phyloP scores from a whole-genome alignment of 106 monocot species.

The Acanthochlamys bracteata region DNA sequence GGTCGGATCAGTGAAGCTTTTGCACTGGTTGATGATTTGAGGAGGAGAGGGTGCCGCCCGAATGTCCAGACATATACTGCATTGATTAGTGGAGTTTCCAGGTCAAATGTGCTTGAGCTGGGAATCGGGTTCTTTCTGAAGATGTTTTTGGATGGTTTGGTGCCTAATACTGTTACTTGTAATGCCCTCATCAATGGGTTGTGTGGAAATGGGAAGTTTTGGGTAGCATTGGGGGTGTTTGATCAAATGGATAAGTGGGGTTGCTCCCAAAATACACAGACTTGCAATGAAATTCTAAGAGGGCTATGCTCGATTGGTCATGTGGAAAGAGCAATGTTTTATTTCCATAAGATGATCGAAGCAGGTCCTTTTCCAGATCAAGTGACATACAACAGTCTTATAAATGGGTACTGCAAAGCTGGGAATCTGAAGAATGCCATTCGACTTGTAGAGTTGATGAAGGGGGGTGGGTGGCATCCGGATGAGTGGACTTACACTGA shows the following conservation, averaged over 20 bases:
- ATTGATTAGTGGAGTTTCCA: conserved; percentile 57
- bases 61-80: conserved; percentile 77
- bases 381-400: conserved; percentile 72
- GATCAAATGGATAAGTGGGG: conserved; percentile 36
- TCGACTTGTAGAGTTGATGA: conserved; percentile 71
- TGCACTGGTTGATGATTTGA: conserved; percentile 49
- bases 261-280: conserved; percentile 37
- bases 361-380: conserved; percentile 41
- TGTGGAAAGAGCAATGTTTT: conserved; percentile 59
- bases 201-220: conserved; percentile 31
- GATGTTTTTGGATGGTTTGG: conserved; percentile 44
- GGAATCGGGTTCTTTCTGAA: conserved; percentile 66
- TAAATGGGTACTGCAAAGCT: conserved; percentile 58
- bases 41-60: conserved; percentile 26
- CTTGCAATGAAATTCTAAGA: conserved; percentile 74
- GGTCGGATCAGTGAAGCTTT: conserved; percentile 38
- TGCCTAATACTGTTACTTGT: conserved; percentile 51
- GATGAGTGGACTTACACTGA: conserved; percentile 81
- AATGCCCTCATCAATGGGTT: conserved; percentile 87
- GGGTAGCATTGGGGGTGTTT: conserved; percentile 40
- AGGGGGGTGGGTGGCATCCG: conserved; percentile 32
- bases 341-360: conserved; percentile 57
- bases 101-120: conserved; percentile 23
- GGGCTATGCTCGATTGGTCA: conserved; percentile 41
- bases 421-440: conserved; percentile 59